Percentiles rank a stretch among this genome's conserved stretches.
Evolutionary conservation across 192 early-diverging fungal species (phyloP).

Genomic region (Chytriomyces hyalinus): DNA sequence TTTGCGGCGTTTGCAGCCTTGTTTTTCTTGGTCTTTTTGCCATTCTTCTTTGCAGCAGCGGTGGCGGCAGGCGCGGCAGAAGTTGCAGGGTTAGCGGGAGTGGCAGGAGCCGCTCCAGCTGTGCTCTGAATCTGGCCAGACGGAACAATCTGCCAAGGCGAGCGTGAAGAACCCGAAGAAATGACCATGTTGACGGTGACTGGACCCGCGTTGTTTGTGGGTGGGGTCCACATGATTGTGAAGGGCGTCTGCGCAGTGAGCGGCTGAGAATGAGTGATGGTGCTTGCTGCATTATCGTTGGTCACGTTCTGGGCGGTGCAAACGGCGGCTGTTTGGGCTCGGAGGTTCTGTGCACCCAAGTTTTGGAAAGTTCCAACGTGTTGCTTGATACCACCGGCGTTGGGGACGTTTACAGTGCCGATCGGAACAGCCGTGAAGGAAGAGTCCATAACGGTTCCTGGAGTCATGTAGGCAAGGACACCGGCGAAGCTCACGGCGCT

Average conservation of each 20-base stretch:
- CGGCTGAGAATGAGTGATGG: slow-evolving; percentile 41
- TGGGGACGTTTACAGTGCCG: neutral
- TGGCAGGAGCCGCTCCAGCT: neutral
- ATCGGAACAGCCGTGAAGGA: slow-evolving; percentile 8
- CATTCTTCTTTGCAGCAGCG: neutral
- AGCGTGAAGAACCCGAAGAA: neutral
- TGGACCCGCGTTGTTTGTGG: neutral
- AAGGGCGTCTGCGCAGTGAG: neutral
- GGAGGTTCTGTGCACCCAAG: slow-evolving; percentile 34
- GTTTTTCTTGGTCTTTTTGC: neutral
- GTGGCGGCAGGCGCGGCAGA: neutral
- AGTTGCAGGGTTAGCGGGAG: neutral
- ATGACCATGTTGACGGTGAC: slow-evolving; percentile 33
- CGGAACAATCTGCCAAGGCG: neutral
- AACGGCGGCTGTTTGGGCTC: slow-evolving; percentile 41
- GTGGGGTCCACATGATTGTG: slow-evolving; percentile 26
- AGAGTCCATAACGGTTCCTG: slow-evolving; percentile 29
- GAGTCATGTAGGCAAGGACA: slow-evolving; percentile 41
- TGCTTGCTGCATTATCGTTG: slow-evolving; percentile 28
- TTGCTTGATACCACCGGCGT: too few species aligned
- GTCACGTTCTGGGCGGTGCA: slow-evolving; percentile 34
- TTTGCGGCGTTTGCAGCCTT: too few species aligned
- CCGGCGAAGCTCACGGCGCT: slow-evolving; percentile 15
- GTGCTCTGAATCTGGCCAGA: neutral
- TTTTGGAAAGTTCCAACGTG: slow-evolving; percentile 20